Conservation (phyloP, 78 protist genomes). For the Dictyostelium purpureum region DNA sequence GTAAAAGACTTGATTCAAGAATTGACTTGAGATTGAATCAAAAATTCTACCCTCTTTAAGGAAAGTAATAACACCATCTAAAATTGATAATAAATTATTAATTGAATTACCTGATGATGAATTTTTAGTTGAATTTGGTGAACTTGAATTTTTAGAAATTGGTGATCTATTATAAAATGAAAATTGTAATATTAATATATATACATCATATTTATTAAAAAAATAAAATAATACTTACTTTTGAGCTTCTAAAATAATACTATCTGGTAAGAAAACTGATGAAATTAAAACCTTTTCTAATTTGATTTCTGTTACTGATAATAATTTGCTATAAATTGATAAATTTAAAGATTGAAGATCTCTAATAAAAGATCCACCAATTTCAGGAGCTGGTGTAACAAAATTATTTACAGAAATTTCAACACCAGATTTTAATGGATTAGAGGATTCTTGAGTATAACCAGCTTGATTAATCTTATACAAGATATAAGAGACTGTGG, state of each 20-base stretch:
- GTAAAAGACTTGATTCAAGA: conserved; percentile 51
- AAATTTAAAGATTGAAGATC: conserved; percentile 40
- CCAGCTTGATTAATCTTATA: conserved; percentile 58
- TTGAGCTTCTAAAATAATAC: conserved; percentile 35
- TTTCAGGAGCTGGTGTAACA: conserved; percentile 29
- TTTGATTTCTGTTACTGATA: conserved; percentile 51
- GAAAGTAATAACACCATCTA: conserved; percentile 14
- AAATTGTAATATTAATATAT: too few relatives aligned
- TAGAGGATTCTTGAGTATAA: conserved; percentile 7
- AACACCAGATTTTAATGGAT: conserved; percentile 49
- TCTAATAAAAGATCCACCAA: conserved; percentile 63
- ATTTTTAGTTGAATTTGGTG: neutral
- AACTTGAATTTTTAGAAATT: neutral
- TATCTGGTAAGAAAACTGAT: conserved; percentile 46
- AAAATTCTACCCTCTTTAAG: conserved; percentile 54
- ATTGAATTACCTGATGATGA: neutral
- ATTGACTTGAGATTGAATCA: conserved; percentile 40
- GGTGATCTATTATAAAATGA: neutral
- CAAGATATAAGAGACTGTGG: conserved; percentile 36
- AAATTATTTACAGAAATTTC: conserved; percentile 29
- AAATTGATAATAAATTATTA: neutral
- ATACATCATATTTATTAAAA: too few relatives aligned
- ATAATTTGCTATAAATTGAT: conserved; percentile 31
- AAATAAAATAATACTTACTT: neutral
- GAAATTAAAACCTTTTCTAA: conserved; percentile 43